phyloP scores from a whole-genome alignment of 331 rosid genomes.

The Acacia pycnantha region DNA sequence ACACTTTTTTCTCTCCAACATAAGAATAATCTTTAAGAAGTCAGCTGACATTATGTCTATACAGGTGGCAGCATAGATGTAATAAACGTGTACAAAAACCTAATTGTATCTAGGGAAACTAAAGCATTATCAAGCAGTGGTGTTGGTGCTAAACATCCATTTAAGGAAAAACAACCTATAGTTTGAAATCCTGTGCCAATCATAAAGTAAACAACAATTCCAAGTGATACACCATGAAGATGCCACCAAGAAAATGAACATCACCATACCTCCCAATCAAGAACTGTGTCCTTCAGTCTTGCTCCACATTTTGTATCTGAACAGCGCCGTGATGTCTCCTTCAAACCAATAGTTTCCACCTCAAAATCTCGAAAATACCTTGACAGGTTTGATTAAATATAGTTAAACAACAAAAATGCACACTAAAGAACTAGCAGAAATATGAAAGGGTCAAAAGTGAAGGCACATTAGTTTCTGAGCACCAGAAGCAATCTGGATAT shows the following conservation, averaged over 20 bases:
- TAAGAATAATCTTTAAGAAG: not conserved
- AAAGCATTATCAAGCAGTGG: not conserved
- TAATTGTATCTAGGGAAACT: not conserved
- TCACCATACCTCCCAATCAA: slow-evolving; percentile 91
- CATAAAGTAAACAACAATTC: slow-evolving; percentile 28
- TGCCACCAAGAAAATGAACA: slow-evolving; percentile 26
- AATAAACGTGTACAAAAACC: not conserved
- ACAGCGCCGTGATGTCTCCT: slow-evolving; percentile 93
- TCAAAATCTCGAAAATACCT: slow-evolving; percentile 97
- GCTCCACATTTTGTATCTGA: slow-evolving; percentile 66
- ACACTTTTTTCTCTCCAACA: not conserved
- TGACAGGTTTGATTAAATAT: slow-evolving; percentile 16
- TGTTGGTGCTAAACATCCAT: not conserved
- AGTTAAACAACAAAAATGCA: slow-evolving; percentile 29
- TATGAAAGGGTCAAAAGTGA: not conserved
- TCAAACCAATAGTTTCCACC: slow-evolving; percentile 91
- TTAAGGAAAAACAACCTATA: not conserved
- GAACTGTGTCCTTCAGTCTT: slow-evolving; percentile 91
- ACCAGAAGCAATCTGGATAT: not conserved
- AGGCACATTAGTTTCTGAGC: not conserved
- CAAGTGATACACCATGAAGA: not conserved
- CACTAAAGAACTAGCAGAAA: slow-evolving; percentile 5
- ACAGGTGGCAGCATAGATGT: not conserved
- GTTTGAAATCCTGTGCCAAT: slow-evolving; percentile 9
- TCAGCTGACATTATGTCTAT: not conserved